Conservation (phyloP, 805 yeast genomes). For the Suhomyces xylopsoci region DNA sequence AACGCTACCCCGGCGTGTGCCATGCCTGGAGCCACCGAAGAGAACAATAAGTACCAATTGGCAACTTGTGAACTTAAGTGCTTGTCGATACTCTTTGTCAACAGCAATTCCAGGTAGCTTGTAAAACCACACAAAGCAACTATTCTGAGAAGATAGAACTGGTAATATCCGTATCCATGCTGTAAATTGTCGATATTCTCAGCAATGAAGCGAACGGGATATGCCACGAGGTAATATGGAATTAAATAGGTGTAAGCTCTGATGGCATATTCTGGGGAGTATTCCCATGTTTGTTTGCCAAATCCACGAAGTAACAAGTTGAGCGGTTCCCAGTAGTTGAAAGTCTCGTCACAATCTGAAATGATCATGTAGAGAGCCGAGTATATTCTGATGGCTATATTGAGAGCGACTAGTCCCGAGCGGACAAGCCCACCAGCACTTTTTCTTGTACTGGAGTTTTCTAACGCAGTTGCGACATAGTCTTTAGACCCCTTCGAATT, state of each 20-base stretch:
- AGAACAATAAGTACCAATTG: constrained; percentile 60
- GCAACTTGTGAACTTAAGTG: constrained; percentile 42
- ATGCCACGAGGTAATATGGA: constrained; percentile 39
- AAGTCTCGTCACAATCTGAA: constrained; percentile 89
- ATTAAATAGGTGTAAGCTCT: constrained; percentile 79
- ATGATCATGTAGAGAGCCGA: constrained; percentile 61
- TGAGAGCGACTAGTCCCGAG: constrained; percentile 8
- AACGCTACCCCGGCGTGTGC: constrained; percentile 85
- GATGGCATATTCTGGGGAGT: constrained; percentile 84
- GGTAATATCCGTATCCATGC: constrained; percentile 17
- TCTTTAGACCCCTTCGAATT: not conserved
- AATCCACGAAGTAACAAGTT: constrained; percentile 73
- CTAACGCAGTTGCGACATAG: not conserved
- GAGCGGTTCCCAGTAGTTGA: constrained; percentile 93
- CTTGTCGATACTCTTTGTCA: constrained; percentile 42
- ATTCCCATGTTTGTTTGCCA: constrained; percentile 96
- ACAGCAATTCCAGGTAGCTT: constrained; percentile 49
- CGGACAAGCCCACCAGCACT: not conserved
- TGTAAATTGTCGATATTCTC: constrained; percentile 13
- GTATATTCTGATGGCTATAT: constrained; percentile 22
- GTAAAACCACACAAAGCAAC: constrained; percentile 37
- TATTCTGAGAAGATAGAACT: constrained; percentile 55
- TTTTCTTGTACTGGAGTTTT: not conserved
- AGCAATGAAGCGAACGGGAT: constrained; percentile 15
- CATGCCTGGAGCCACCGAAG: constrained; percentile 73